Percentiles rank a stretch among this genome's conserved stretches.
These are phyloP conservation scores for Hawksworthiomyces lignivorus DNA, from an alignment of 2,329 filamentous ascomycete species.

Conservation along the genomic window DNA sequence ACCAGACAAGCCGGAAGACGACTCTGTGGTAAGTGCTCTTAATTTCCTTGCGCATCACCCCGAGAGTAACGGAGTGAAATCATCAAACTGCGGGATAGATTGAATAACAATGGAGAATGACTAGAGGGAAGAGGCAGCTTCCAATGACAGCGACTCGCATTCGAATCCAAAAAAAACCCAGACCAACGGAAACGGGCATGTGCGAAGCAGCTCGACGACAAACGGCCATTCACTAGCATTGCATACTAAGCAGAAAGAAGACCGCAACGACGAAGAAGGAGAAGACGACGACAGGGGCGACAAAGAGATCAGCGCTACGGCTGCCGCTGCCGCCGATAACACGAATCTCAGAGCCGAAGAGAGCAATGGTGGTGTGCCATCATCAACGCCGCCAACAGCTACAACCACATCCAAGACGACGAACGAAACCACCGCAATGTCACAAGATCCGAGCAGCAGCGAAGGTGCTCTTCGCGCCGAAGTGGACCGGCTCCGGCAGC, in stretches of 20 bases:
- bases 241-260: neutral
- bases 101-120: too few relatives aligned
- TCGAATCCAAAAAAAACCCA: neutral
- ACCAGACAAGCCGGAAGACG: constrained; percentile 2
- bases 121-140: too few relatives aligned
- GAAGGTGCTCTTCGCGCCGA: constrained; percentile 71
- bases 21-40: constrained; percentile 2
- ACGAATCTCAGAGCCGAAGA: constrained; percentile 14
- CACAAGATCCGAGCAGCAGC: constrained; percentile 62
- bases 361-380: constrained; percentile 9
- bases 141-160: too few relatives aligned
- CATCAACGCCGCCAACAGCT: constrained; percentile 24
- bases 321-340: constrained; percentile 17
- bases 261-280: constrained; percentile 23
- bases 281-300: constrained; percentile 31
- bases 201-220: constrained; percentile 13
- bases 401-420: constrained; percentile 22
- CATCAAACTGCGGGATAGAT: too few relatives aligned
- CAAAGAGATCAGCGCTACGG: constrained; percentile 29
- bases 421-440: constrained; percentile 63
- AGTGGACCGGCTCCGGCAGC: constrained; percentile 74
- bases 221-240: constrained; percentile 13
- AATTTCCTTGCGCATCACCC: too few relatives aligned
- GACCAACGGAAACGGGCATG: constrained; percentile 11
- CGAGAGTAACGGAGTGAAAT: too few relatives aligned